Conservation (phyloP, 441 rosid genomes). For the Aleurites moluccanus region DNA sequence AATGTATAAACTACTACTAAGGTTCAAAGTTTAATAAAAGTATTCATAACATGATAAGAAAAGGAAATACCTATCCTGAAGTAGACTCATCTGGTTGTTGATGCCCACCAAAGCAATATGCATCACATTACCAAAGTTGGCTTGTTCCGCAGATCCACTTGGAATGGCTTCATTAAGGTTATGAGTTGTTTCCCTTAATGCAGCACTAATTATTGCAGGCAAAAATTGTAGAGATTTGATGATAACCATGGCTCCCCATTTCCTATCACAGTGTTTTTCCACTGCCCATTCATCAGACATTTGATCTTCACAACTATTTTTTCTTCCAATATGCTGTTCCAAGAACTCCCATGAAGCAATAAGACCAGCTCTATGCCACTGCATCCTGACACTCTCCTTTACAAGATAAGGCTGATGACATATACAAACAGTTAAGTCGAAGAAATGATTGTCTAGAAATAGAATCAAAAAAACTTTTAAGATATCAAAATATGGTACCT, state of each 20-base stretch:
- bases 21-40: not conserved
- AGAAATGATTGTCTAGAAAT: slow-evolving; percentile 17
- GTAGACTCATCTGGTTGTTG: slow-evolving; percentile 97
- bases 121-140: slow-evolving; percentile 87
- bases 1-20: not conserved
- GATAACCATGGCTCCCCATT: slow-evolving; percentile 99
- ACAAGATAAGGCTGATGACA: slow-evolving; percentile 86
- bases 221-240: slow-evolving; percentile 90
- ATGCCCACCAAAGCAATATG: slow-evolving; percentile 95
- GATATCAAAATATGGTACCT: slow-evolving; percentile 48
- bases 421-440: slow-evolving; percentile 28
- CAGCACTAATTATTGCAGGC: slow-evolving; percentile 70
- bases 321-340: slow-evolving; percentile 85
- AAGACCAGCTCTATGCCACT: slow-evolving; percentile 98
- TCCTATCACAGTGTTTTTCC: slow-evolving; percentile 75
- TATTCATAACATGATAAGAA: not conserved
- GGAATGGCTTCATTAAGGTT: slow-evolving; percentile 46
- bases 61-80: slow-evolving; percentile 87
- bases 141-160: slow-evolving; percentile 41
- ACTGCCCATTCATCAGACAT: slow-evolving; percentile 47
- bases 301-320: slow-evolving; percentile 58
- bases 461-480: slow-evolving; percentile 22
- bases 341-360: slow-evolving; percentile 99
- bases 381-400: slow-evolving; percentile 98
- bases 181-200: slow-evolving; percentile 78